Percentiles rank a stretch among this genome's conserved stretches.
phyloP scores from a whole-genome alignment of 306 rosid species.

The Ammopiptanthus mongolicus region DNA sequence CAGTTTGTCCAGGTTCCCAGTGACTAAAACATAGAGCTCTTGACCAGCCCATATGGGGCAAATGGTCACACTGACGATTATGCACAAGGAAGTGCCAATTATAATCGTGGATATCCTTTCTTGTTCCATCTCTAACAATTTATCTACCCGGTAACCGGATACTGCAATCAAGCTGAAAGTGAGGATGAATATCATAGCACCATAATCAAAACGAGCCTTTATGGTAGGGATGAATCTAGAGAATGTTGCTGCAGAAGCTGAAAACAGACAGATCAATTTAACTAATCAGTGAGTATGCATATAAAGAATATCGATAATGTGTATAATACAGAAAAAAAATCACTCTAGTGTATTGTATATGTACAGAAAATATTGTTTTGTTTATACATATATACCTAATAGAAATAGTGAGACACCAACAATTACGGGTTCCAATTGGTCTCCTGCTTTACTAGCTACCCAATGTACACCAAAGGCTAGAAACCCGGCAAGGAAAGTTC shows the following conservation, averaged over 20 bases:
- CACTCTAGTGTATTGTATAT: not conserved
- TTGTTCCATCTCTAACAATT: conserved; percentile 46
- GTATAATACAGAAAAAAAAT: not conserved
- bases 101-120: conserved; percentile 58
- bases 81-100: conserved; percentile 63
- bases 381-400: conserved; percentile 39
- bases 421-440: conserved; percentile 49
- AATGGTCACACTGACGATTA: conserved; percentile 42
- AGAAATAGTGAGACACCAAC: conserved; percentile 59
- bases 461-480: conserved; percentile 69
- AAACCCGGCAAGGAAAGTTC: conserved; percentile 67
- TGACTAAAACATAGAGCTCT: conserved; percentile 52
- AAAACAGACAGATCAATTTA: not conserved
- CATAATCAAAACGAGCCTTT: conserved; percentile 80
- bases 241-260: conserved; percentile 86
- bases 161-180: conserved; percentile 77
- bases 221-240: conserved; percentile 77
- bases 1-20: conserved; percentile 64
- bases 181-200: conserved; percentile 72
- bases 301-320: not conserved
- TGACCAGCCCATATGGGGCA: conserved; percentile 91
- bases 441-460: conserved; percentile 64
- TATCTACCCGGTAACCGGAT: conserved; percentile 57
- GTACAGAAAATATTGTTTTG: not conserved
- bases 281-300: not conserved